Base-by-base conservation (phyloP, 2,329 filamentous ascomycete species). In the Dendrostoma leiphaemia region DNA sequence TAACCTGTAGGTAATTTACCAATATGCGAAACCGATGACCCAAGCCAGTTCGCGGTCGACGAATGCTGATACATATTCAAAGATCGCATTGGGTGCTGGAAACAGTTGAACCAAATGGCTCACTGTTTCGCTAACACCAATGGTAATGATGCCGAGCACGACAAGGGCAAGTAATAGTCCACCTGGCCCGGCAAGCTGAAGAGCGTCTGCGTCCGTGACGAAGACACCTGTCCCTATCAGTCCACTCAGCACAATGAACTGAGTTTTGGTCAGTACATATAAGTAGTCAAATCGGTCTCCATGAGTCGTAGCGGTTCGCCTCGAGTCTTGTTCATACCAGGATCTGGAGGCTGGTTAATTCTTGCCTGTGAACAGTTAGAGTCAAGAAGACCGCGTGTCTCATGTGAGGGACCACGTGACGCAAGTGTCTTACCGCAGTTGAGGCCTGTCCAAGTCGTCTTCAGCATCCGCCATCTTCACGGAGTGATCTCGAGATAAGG, bases 51-150 rank as follows among this genome's bases (percentile, higher is more conserved):
- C 59, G 26, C 58, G 49, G 28, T 61, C 59, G 9, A 61, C 59
- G n/a, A 61, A 61, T 5, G 53, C 47, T n/a, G 60, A 46, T 8
- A 60, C 48, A n/a, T 61, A 61, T 21, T 60, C 57, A 37, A 58
- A 61, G 2, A 61, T 54, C 4, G 58, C 59, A 41, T 61, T 61
- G 21, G 57, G 59, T 2, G 54, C 54, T 4, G 59, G 59, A 23
- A 61, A 61, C 3, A 54, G 32, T 31, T 61, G 59, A 19, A 61
- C 59, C 7, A 61, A 48, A 24, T 61, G 58, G 35, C 53, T 58
- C n/a, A 61, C 50, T 6, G 53, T 59, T 3, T 61, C 59, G 4
- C 59, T 58, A 3, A 61, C 46, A 37, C 48, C 53, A n/a, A 57
- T 45, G 1, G 56, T 35, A 17, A 61, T 54, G 31, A 60, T 17